phyloP scores from a whole-genome alignment of 345 rosid species.

The Rubroshorea leprosula region DNA sequence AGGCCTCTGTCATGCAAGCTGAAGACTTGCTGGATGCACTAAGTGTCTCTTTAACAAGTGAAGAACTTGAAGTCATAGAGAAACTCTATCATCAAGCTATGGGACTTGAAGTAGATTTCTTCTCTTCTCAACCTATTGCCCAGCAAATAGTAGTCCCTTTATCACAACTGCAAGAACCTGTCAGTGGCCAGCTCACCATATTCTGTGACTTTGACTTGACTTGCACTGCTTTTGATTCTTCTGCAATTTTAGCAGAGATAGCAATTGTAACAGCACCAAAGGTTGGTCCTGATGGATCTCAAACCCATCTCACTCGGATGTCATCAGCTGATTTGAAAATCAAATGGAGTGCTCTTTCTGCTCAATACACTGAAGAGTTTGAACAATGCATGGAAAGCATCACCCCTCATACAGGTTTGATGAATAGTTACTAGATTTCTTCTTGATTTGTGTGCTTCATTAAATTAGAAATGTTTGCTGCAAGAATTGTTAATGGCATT shows the following conservation, averaged over 20 bases:
- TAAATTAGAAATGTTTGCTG: slow-evolving; percentile 4
- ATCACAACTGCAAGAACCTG: slow-evolving; percentile 27
- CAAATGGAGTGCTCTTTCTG: slow-evolving; percentile 39
- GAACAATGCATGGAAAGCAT: slow-evolving; percentile 42
- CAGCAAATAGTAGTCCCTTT: slow-evolving; percentile 42
- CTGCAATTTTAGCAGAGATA: slow-evolving; percentile 54
- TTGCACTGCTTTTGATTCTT: slow-evolving; percentile 52
- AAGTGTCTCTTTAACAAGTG: slow-evolving; percentile 43
- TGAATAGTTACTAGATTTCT: slow-evolving; percentile 2
- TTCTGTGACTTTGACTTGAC: slow-evolving; percentile 61
- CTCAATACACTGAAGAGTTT: slow-evolving; percentile 42
- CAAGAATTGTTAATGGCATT: not conserved
- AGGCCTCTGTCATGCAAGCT: slow-evolving; percentile 39
- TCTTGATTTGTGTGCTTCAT: not conserved
- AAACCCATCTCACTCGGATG: slow-evolving; percentile 28
- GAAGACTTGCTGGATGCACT: slow-evolving; percentile 54
- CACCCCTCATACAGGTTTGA: slow-evolving; percentile 25
- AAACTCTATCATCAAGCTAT: slow-evolving; percentile 46
- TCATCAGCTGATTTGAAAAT: slow-evolving; percentile 41
- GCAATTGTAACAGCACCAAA: slow-evolving; percentile 46
- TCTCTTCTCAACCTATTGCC: slow-evolving; percentile 29
- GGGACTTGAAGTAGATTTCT: slow-evolving; percentile 43
- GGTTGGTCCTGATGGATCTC: slow-evolving; percentile 23
- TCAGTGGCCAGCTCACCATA: slow-evolving; percentile 27
- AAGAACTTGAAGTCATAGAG: slow-evolving; percentile 50